Evolutionary conservation across 495 filamentous ascomycete genomes (phyloP), one percentile per base, ranked within the genome.

Genomic region (Letharia columbiana): DNA sequence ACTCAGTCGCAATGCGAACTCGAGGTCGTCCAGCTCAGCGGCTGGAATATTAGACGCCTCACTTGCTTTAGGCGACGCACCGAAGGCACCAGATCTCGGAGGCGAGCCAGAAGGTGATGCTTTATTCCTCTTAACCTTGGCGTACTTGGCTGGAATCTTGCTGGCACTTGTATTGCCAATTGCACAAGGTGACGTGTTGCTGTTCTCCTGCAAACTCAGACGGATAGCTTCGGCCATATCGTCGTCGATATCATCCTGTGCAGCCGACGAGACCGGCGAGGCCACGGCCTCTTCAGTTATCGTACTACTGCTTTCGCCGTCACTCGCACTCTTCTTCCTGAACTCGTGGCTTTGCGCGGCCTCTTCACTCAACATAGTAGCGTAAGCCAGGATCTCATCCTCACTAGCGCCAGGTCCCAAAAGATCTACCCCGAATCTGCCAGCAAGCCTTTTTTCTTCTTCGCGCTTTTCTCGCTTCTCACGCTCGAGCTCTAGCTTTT

Each of bases 321-420:
- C 81, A 18, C 78, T 82, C 60, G 84, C 82, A 62, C 82, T 82
- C 57, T 75, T 78, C 15, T 80, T 80, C 60, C 85, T 84, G 65
- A 84, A 78, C 66, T 86, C 82, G 33, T 91, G 87, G 31, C 76
- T 78, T 63, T 80, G 77, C 61, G 86, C 87, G 0, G 86, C 77
- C 75, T 98, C 95, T 70, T 93, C 83, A 59, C 91, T 96, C 28
- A 98, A 77, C 79, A 98, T 84, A 62, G 87, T 86, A 3, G 93
- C 94, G 74, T 98, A 98, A 17, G 86, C 88, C 41, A 98, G 68
- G 50, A 93, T 84, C 71, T 98, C 91, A 67, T 97, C 92, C 71
- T 97, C 92, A 61, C 79, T 91, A 23, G 92, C 78, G 57, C 83
- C 85, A 2, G 80, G 78, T 17, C 89, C 91, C 13, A 88, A 83